phyloP scores from a whole-genome alignment of 176 grass and related monocot genomes.

The Oryza glaberrima region DNA sequence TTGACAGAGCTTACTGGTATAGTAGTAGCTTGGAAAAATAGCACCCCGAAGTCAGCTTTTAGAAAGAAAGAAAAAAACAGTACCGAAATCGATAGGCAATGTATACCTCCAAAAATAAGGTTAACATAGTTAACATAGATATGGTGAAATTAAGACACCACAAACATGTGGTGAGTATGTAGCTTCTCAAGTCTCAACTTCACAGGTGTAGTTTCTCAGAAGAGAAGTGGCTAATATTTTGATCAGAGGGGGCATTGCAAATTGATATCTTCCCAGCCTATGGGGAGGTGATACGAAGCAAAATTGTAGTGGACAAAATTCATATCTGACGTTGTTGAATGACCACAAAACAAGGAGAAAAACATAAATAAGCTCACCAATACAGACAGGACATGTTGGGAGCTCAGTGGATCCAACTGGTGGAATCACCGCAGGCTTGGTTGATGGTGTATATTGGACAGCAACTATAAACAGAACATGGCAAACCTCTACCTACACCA shows the following conservation, averaged over 20 bases:
- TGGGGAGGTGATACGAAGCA: not conserved
- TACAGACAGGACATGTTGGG: conserved; percentile 90
- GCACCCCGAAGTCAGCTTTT: not conserved
- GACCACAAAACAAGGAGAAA: not conserved
- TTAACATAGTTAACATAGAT: not conserved
- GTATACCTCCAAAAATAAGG: not conserved
- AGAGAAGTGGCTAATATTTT: not conserved
- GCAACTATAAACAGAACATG: conserved; percentile 78
- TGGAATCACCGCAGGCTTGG: conserved; percentile 58
- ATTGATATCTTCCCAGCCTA: not conserved
- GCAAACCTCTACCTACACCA: conserved; percentile 80
- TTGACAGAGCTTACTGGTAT: not conserved
- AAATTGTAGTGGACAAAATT: not conserved
- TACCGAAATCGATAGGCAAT: not conserved
- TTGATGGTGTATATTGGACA: conserved; percentile 71
- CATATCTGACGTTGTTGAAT: not conserved
- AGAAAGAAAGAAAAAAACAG: not conserved
- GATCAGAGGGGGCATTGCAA: not conserved
- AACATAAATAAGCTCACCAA: conserved; percentile 57
- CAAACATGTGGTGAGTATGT: not conserved
- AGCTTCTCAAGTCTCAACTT: not conserved
- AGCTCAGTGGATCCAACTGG: conserved; percentile 77
- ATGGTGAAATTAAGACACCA: not conserved
- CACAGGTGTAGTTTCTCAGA: not conserved
- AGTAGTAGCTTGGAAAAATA: conserved; percentile 7